A percentile compares a stretch with the other conserved stretches of the same genome.
These are phyloP conservation scores for Bisporella sp. DNA, from an alignment of 2,329 filamentous ascomycete species.

Conservation along the genomic window DNA sequence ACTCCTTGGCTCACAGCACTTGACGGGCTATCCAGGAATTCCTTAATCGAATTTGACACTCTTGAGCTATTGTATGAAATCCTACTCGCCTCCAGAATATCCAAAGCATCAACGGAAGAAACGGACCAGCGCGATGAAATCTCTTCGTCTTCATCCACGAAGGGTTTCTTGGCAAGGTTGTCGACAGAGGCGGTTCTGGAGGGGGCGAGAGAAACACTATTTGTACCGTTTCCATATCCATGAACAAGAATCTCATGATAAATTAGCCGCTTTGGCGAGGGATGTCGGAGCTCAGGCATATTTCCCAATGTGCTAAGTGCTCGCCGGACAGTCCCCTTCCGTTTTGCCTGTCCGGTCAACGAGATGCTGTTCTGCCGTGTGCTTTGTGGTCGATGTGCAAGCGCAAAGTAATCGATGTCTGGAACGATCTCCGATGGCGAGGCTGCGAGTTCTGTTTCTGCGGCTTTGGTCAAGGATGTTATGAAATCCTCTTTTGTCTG, in stretches of 20 bases:
- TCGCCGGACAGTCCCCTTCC: slow-evolving; percentile 20
- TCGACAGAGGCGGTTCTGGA: background rate
- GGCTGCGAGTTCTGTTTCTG: background rate
- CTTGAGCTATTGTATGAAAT: background rate
- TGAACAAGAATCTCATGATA: slow-evolving; percentile 47
- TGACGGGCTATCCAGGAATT: background rate
- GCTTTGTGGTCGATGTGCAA: slow-evolving; percentile 15
- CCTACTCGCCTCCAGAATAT: background rate
- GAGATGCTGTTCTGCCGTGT: slow-evolving; percentile 7
- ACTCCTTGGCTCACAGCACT: background rate
- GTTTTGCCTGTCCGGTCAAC: slow-evolving; percentile 18
- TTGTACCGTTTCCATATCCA: slow-evolving; percentile 48
- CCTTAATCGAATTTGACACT: background rate
- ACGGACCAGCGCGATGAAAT: background rate
- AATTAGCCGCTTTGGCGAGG: slow-evolving; percentile 18
- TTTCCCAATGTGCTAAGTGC: slow-evolving; percentile 20
- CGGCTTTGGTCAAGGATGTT: background rate
- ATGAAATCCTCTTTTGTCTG: slow-evolving; percentile 13
- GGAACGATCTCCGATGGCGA: slow-evolving; percentile 35
- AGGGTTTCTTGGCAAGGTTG: too few relatives aligned
- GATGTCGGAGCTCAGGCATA: slow-evolving; percentile 21
- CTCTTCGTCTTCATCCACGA: background rate
- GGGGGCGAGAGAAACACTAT: background rate
- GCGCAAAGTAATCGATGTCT: slow-evolving; percentile 48
- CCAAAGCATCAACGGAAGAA: background rate